Evolutionary conservation across 2,329 filamentous ascomycete species (phyloP), one percentile per base, ranked within the genome.

Genomic region (Arthrobotrys iridis): DNA sequence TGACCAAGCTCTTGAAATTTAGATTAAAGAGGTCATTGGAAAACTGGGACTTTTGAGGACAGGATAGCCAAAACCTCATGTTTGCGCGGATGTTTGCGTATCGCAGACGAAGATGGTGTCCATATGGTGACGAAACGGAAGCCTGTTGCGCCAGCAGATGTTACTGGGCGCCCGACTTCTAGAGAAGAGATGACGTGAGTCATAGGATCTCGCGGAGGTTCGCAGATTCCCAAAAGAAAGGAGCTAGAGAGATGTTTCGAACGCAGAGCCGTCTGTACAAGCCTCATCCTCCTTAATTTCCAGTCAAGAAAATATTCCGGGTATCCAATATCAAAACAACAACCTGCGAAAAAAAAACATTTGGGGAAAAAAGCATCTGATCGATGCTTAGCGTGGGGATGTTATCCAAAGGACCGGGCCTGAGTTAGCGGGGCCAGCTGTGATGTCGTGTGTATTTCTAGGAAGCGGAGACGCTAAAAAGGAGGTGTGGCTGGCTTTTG

Each of bases 211-310:
- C 63, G 70, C 63, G 71, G 71, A 75, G 63, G 63, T 57, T 68
- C 71, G 71, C 71, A 75, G 68, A 74, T 67, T 68, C 50, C 70
- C 45, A 58, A 67, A 60, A 46, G 28, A 35, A 24, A 33, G 41
- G 48, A 66, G 41, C 41, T 55, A 46, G 40, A 62, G 48, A 43
- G 62, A 59, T 18, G 63, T 75, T 68, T 75, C 63, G 63, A 75
- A 63, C 58, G 63, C 71, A 50, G 33, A 55, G 50, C 50, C 50
- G 30, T 37, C 50, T 37, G 50, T 37, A 73, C 57, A 75, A 75
- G 71, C 71, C 71, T 68, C n/a, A n/a, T n/a, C 66, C 64, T 68
- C 68, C 71, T 75, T 75, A 75, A 68, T 75, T 67, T 75, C 57
- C 46, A 28, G 50, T 59, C 55, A 37, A 70, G 45, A 63, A 64